phyloP scores from a whole-genome alignment of 257 asterid species.

The Scutellaria baicalensis region DNA sequence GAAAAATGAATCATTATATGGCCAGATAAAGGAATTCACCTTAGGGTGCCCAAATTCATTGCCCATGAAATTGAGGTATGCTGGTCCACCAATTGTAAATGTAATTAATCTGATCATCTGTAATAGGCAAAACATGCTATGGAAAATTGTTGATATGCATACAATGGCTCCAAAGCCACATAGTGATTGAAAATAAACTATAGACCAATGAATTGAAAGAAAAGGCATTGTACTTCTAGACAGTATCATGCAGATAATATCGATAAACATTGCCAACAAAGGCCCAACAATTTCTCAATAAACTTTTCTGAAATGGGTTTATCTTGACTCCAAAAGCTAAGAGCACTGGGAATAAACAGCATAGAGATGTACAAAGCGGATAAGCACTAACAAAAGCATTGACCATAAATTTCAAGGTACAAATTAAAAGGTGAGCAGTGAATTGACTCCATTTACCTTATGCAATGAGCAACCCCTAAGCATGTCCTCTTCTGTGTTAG shows the following conservation, averaged over 20 bases:
- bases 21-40: slow-evolving; percentile 34
- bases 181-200: slow-evolving; percentile 4
- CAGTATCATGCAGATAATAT: neutral
- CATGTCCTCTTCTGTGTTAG: slow-evolving; percentile 45
- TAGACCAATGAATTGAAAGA: slow-evolving; percentile 1
- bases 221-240: neutral
- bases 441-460: slow-evolving; percentile 44
- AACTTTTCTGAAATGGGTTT: slow-evolving; percentile 5
- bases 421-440: neutral
- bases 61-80: slow-evolving; percentile 97
- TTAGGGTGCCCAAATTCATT: slow-evolving; percentile 96
- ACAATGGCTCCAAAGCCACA: slow-evolving; percentile 7
- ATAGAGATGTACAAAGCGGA: neutral
- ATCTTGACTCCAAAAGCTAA: neutral
- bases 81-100: slow-evolving; percentile 83
- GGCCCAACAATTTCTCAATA: neutral
- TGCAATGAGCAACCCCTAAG: slow-evolving; percentile 81
- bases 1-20: neutral
- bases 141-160: neutral
- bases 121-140: slow-evolving; percentile 10
- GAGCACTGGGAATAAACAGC: neutral
- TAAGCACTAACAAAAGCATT: neutral
- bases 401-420: neutral
- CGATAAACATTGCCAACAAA: slow-evolving; percentile 3
- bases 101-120: slow-evolving; percentile 94